These are phyloP conservation scores for Penicillium occitanis DNA, from an alignment of 2,329 filamentous ascomycete species.

Conservation along the genomic window DNA sequence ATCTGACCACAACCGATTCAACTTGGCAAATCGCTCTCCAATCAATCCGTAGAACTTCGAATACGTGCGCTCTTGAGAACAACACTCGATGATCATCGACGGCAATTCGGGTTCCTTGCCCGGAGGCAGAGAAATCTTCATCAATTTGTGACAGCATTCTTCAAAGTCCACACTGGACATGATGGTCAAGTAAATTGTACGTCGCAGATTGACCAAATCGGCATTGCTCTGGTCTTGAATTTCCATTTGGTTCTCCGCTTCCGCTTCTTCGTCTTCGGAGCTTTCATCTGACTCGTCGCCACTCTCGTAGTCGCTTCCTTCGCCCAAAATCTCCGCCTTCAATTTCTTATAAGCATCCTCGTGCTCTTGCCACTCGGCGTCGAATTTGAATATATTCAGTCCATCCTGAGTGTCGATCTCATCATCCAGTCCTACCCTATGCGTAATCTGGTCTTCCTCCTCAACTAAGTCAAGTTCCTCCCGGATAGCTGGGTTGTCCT, in stretches of 20 bases:
- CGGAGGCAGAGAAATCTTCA: conserved; percentile 84
- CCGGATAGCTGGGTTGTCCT: conserved; percentile 85
- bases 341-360: conserved; percentile 87
- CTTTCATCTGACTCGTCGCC: conserved; percentile 63
- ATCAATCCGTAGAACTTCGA: conserved; percentile 96
- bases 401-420: conserved; percentile 81
- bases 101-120: conserved; percentile 88
- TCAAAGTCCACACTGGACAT: conserved; percentile 96
- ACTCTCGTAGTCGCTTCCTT: conserved; percentile 81
- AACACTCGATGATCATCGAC: conserved; percentile 96
- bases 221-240: conserved; percentile 98
- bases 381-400: conserved; percentile 94
- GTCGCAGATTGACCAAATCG: conserved; percentile 86
- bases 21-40: conserved; percentile 90
- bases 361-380: conserved; percentile 83
- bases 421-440: conserved; percentile 77
- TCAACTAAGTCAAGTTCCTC: conserved; percentile 95
- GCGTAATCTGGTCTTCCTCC: conserved; percentile 97
- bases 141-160: conserved; percentile 94
- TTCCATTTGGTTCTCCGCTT: conserved; percentile 80
- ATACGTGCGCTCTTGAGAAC: conserved; percentile 93
- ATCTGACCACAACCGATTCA: conserved; percentile 92
- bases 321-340: conserved; percentile 90
- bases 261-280: conserved; percentile 69
- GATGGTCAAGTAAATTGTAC: conserved; percentile 95